Evolutionary conservation across 805 yeast genomes (phyloP), one percentile per base, ranked within the genome.

Genomic region (Clavispora vitiphila): DNA sequence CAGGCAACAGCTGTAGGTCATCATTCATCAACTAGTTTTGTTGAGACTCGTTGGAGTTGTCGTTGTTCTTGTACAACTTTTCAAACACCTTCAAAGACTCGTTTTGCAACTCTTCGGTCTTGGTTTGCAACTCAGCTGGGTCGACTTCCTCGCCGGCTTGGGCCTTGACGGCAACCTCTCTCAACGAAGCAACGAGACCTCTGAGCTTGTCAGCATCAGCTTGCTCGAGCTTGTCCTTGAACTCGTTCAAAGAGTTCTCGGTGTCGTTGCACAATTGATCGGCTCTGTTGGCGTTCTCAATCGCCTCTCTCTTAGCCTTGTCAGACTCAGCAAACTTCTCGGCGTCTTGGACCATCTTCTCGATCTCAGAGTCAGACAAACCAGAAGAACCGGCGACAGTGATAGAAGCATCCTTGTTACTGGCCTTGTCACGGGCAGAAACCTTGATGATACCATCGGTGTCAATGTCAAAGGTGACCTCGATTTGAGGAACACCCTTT

Each of bases 391-490:
- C 97, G 54, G 96, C 96, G 51, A 89, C 96, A 39, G 96, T 89
- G 71, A 89, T 90, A 47, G 96, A 86, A 43, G 96, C 89, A 55
- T 86, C 90, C 79, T 89, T 89, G 75, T 84, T 86, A 51, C 95
- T 81, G 51, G 90, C 93, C 78, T 88, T 86, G 74, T 89, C 97
- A 59, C 83, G 81, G 42, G 96, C 96, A 66, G 87, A 81, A 44
- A 89, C 96, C 76, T 89, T 90, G 76, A 89, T 88, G 66, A 89
- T 90, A 61, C 97, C 97, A 71, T 89, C 96, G 52, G 97, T 95
- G 69, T 89, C 97, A 64, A 89, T 86, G 72, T 90, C 97, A 66
- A 89, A 89, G 49, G 96, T 79, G 65, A 89, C 97, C 76, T 86
- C 95, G 62, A 86, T 85, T 75, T 86, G 95, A 53, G 95, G 95